Conservation (phyloP, 352 stramenopile genomes). For the Achlya hypogyna region DNA sequence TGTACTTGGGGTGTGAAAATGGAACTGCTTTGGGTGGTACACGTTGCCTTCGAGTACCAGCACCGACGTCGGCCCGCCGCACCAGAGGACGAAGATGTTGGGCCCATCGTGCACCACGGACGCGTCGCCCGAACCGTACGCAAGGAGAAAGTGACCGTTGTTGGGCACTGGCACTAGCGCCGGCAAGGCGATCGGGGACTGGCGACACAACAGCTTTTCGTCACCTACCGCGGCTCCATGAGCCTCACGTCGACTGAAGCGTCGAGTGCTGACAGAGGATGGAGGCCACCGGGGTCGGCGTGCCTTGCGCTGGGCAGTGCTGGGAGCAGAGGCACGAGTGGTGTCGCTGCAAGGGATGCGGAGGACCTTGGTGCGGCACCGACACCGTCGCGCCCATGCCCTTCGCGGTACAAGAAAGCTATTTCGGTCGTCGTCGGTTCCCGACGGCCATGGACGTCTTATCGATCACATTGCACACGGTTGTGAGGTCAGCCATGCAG, state of each 20-base stretch:
- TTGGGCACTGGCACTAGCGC: neutral
- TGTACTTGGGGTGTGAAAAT: constrained; percentile 32
- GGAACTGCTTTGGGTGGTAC: constrained; percentile 27
- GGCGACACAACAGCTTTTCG: neutral
- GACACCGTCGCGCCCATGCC: too few relatives aligned
- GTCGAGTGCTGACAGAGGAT: neutral
- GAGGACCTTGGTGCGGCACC: too few relatives aligned
- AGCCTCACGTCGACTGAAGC: too few relatives aligned
- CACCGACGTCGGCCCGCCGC: neutral
- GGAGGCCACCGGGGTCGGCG: neutral
- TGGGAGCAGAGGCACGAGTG: too few relatives aligned
- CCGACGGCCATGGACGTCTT: too few relatives aligned
- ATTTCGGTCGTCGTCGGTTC: too few relatives aligned
- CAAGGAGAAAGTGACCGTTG: neutral
- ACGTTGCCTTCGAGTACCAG: constrained; percentile 23
- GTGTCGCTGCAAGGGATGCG: too few relatives aligned
- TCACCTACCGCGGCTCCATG: neutral
- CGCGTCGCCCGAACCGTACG: neutral
- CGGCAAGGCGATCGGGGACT: constrained; percentile 7
- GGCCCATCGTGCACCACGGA: neutral
- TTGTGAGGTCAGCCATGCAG: too few relatives aligned
- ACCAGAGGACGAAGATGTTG: neutral
- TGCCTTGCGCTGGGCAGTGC: too few relatives aligned
- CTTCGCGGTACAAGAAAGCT: too few relatives aligned
- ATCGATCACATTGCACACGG: too few relatives aligned